Base-by-base conservation (phyloP, 352 stramenopile species). In the Plasmopara muralis region DNA sequence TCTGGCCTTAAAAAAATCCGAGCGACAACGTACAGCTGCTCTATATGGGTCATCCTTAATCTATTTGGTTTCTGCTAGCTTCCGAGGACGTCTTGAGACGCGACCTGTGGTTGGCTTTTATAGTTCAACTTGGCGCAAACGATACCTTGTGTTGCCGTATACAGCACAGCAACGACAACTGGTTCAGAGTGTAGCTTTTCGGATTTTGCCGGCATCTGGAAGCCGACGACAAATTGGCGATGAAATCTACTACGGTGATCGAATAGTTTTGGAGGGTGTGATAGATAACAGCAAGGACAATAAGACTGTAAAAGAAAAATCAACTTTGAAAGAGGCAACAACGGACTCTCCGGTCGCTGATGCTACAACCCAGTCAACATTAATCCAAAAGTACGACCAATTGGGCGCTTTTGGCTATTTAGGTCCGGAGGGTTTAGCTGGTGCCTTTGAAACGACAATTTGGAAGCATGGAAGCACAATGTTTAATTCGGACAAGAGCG, bases 391-490 rank as follows among this genome's bases (percentile, higher is more conserved):
- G 56, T 93, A 90, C 38, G 83, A 91, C 34, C 79, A 88, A 45
- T 64, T 93, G 30, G 80, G 80, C 9, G 80, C 80, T 5, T 84
- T 66, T 43, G 83, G 83, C 2, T 93, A 93, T 53, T 55, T 93
- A 13, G 83, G 83, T n/a, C 78, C 77, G 0, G 83, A 93, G 57
- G 83, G 83, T 2, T 73, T 64, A 34, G 83, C 79, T 20, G 83
- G 83, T 3, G 48, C 65, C 0, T 91, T 91, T 48, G 73, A 91
- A 50, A 91, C 80, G n/a, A 83, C 77, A 5, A 86, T 93, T 33
- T 93, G 80, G 80, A 87, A 89, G 39, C 72, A 89, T 41, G 80
- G 80, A 16, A 89, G 70, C 25, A 84, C 71, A 7, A 83, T 88
- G 53, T 89, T 93, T 50, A 93, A 93, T 43, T 87, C 78, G 6